These are phyloP conservation scores for Thielaviopsis ethacetica DNA, from an alignment of 2,329 filamentous ascomycete genomes.

Conservation along the genomic window DNA sequence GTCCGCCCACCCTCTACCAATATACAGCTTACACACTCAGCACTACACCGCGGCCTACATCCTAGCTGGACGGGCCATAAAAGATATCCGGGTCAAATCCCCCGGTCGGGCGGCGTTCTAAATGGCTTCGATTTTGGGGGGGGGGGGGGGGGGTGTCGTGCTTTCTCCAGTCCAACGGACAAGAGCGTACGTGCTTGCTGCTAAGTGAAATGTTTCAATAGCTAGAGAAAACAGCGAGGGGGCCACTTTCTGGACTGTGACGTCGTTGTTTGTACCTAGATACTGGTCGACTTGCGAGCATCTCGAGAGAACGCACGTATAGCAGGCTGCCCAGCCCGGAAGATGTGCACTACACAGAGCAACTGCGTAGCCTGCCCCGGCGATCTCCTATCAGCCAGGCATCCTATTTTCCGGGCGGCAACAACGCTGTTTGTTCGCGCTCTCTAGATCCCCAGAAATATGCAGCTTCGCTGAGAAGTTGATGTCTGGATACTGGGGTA, in stretches of 20 bases:
- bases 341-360: background rate
- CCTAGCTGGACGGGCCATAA: background rate
- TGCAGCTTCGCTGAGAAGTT: background rate
- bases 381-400: background rate
- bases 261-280: background rate
- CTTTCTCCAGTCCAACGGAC: too few relatives aligned
- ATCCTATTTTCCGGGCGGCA: background rate
- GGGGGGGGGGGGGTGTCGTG: background rate
- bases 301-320: background rate
- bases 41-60: too few relatives aligned
- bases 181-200: background rate
- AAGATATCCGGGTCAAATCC: background rate
- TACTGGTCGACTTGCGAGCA: background rate
- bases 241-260: background rate
- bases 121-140: background rate
- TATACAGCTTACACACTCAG: background rate
- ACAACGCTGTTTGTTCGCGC: background rate
- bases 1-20: background rate
- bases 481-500: background rate
- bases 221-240: background rate
- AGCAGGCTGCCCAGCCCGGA: background rate
- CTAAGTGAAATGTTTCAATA: background rate
- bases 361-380: background rate
- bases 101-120: background rate
- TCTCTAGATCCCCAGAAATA: background rate